phyloP scores from a whole-genome alignment of 2,329 filamentous ascomycete genomes.

The Exophiala dermatitidis region DNA sequence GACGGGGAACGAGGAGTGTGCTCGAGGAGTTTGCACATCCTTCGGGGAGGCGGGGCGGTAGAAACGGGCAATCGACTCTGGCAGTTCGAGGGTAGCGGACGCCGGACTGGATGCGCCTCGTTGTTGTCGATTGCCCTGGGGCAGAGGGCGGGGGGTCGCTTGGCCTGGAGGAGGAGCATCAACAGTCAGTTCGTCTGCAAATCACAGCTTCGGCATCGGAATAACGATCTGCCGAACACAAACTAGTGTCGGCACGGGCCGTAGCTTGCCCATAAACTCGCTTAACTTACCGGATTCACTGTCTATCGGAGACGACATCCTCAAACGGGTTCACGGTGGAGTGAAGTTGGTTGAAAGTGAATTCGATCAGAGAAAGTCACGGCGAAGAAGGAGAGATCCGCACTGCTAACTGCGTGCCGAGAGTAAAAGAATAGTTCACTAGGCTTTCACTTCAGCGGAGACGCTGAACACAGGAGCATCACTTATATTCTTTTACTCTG shows the following conservation, averaged over 20 bases:
- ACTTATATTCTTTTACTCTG: too few species aligned
- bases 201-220: slow-evolving; percentile 1
- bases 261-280: neutral
- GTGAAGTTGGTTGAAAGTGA: neutral
- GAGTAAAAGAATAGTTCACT: too few species aligned
- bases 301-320: neutral
- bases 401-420: too few species aligned
- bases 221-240: neutral
- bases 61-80: neutral
- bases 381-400: too few species aligned
- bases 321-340: neutral
- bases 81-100: neutral
- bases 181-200: neutral
- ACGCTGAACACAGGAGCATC: too few species aligned
- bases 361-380: too few species aligned
- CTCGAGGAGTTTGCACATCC: neutral
- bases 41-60: neutral
- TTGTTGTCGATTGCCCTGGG: neutral
- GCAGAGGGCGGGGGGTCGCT: neutral
- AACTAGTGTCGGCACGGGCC: neutral
- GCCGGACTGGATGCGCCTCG: neutral
- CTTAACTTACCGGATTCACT: neutral
- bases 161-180: neutral
- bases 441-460: too few species aligned
- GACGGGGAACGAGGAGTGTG: neutral